Evolutionary conservation across 2,329 filamentous ascomycete species (phyloP).

Genomic region (Penicillium sclerotiorum): DNA sequence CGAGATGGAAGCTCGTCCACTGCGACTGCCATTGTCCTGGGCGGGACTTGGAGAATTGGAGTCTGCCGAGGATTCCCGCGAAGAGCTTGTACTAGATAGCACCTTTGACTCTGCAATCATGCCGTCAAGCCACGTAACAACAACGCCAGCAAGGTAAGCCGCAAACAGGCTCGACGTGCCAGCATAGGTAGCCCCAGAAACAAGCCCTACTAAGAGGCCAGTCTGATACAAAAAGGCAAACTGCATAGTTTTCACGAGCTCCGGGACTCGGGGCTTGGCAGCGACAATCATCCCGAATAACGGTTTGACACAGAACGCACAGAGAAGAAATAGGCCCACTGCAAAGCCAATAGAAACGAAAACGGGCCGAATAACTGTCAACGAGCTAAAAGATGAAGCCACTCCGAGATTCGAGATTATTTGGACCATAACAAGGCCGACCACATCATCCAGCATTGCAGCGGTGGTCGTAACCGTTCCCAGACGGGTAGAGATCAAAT

Average conservation of each 20-base stretch:
- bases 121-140: conserved; percentile 54
- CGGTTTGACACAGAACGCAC: conserved; percentile 23
- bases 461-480: conserved; percentile 62
- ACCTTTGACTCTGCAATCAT: neutral
- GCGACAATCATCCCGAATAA: conserved; percentile 9
- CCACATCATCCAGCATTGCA: conserved; percentile 26
- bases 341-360: conserved; percentile 49
- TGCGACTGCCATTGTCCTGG: too few relatives aligned
- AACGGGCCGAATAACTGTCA: conserved; percentile 54
- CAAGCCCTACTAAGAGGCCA: conserved; percentile 47
- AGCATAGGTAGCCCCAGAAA: conserved; percentile 55
- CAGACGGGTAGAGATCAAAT: conserved; percentile 56
- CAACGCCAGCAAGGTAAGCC: conserved; percentile 59
- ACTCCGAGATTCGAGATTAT: conserved; percentile 69
- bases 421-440: conserved; percentile 73
- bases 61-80: too few relatives aligned
- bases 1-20: too few relatives aligned
- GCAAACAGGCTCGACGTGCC: conserved; percentile 61
- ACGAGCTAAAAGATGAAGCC: conserved; percentile 34
- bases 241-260: conserved; percentile 12
- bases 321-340: conserved; percentile 30
- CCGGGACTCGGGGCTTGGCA: conserved; percentile 10
- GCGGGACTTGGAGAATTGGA: too few relatives aligned
- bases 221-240: conserved; percentile 49
- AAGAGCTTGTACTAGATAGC: too few relatives aligned